phyloP scores from a whole-genome alignment of 345 rosid genomes.

The Syzygium aqueum region DNA sequence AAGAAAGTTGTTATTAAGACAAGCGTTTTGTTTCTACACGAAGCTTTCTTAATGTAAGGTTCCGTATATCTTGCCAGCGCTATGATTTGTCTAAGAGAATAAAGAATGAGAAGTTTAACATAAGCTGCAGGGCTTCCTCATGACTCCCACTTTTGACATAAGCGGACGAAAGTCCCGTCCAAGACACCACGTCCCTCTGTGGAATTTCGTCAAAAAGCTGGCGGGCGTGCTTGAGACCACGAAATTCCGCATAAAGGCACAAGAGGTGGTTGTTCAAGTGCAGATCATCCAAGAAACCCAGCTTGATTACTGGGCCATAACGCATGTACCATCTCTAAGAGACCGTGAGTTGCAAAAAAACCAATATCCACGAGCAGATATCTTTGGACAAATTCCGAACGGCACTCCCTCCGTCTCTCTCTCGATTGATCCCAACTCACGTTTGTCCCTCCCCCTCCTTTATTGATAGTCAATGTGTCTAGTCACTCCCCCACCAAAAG shows the following conservation, averaged over 20 bases:
- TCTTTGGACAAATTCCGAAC: constrained; percentile 6
- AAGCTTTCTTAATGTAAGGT: too few species aligned
- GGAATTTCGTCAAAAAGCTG: constrained; percentile 69
- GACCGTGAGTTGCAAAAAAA: constrained; percentile 40
- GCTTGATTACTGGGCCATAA: constrained; percentile 40
- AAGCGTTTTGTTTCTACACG: too few species aligned
- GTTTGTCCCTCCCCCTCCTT: neutral
- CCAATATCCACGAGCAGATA: constrained; percentile 26
- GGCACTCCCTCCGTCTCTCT: constrained; percentile 10
- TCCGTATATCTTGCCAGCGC: too few species aligned
- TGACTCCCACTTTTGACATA: constrained; percentile 24
- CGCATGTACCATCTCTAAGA: constrained; percentile 32
- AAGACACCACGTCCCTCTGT: constrained; percentile 45
- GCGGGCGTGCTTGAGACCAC: constrained; percentile 24
- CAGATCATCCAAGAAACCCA: constrained; percentile 26
- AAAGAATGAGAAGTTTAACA: too few species aligned
- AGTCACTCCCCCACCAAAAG: neutral
- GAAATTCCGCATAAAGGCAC: constrained; percentile 34
- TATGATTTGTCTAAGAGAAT: too few species aligned
- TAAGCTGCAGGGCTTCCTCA: constrained; percentile 22
- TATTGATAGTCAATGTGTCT: constrained; percentile 13
- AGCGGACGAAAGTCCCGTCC: constrained; percentile 52
- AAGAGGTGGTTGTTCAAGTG: constrained; percentile 19
- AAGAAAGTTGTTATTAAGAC: too few species aligned
- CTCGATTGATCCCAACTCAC: constrained; percentile 13